These are phyloP conservation scores for Ophiostoma quercus DNA, from an alignment of 2,329 filamentous ascomycete species.

Conservation along the genomic window DNA sequence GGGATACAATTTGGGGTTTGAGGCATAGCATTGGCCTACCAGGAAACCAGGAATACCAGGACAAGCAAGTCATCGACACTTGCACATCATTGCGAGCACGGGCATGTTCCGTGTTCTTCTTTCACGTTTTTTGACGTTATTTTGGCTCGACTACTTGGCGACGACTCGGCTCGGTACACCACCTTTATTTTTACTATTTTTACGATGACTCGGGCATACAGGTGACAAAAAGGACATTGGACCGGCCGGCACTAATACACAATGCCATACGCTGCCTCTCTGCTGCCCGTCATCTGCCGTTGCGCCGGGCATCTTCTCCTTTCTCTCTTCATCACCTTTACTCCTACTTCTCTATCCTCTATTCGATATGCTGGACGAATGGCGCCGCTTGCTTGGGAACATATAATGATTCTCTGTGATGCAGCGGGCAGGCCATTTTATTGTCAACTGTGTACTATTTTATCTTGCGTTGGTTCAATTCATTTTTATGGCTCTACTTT, in stretches of 20 bases:
- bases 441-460: background rate
- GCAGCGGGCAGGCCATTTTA: constrained; percentile 1
- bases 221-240: background rate
- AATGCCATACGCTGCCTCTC: background rate
- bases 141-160: constrained; percentile 2
- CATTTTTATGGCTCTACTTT: background rate
- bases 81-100: background rate
- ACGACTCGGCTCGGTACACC: background rate
- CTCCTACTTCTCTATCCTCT: constrained; percentile 1
- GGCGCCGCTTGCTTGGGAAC: background rate
- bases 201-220: background rate
- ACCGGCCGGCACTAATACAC: background rate
- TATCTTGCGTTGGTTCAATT: constrained; percentile 1
- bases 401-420: background rate
- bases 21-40: background rate
- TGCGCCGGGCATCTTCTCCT: background rate
- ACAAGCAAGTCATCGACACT: background rate
- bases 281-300: background rate
- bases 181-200: background rate
- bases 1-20: background rate
- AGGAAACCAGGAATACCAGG: background rate
- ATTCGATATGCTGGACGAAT: constrained; percentile 10
- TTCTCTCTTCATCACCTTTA: background rate
- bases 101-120: background rate
- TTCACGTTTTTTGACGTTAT: background rate